Evolutionary conservation across 306 rosid species (phyloP).

Genomic region (Neltuma alba): DNA sequence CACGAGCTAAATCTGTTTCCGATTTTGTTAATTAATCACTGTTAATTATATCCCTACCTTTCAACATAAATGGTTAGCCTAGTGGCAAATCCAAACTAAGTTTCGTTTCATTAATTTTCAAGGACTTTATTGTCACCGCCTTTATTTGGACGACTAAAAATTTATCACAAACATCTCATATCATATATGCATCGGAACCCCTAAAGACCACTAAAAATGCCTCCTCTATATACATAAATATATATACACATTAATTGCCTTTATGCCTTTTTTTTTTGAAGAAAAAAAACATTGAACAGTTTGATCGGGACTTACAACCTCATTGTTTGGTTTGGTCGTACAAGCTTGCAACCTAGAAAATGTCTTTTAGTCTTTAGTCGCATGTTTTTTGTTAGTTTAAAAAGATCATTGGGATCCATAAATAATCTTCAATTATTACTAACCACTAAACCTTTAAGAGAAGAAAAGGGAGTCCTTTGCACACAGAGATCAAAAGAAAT

Average conservation of each 20-base stretch:
- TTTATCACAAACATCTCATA: conserved; percentile 39
- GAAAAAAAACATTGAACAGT: neutral
- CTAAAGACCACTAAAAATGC: conserved; percentile 39
- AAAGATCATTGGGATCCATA: neutral
- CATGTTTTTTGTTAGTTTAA: neutral
- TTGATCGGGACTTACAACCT: conserved; percentile 22
- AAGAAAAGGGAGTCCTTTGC: neutral
- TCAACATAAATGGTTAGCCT: neutral
- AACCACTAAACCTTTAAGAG: too few relatives aligned
- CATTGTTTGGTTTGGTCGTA: neutral
- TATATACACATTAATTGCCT: neutral
- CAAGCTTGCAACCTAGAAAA: neutral
- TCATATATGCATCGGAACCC: conserved; percentile 31
- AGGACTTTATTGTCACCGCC: neutral
- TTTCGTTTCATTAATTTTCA: conserved; percentile 18
- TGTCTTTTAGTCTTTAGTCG: neutral
- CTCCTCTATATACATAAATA: neutral
- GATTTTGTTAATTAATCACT: neutral
- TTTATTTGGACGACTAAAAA: conserved; percentile 31
- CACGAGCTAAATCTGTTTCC: neutral
- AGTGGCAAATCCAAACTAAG: neutral
- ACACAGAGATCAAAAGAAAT: neutral
- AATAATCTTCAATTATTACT: neutral
- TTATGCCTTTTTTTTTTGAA: neutral
- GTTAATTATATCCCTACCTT: neutral